A percentile compares a stretch with the other conserved stretches of the same genome.
Conservation (phyloP, 208 protist genomes). For the Trypanosoma lewisi region DNA sequence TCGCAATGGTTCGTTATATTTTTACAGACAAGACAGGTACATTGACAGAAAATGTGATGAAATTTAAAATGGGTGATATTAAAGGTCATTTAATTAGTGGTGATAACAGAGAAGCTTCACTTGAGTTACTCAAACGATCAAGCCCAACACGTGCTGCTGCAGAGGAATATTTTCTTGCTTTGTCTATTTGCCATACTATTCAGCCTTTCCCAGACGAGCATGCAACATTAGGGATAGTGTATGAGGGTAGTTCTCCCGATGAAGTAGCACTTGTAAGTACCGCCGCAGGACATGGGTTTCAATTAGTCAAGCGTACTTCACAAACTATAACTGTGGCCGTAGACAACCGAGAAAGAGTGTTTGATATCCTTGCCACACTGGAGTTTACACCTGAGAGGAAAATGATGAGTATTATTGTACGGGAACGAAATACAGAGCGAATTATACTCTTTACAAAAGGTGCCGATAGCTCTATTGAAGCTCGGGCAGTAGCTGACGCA, state of each 20-base stretch:
- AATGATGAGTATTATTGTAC: conserved; percentile 92
- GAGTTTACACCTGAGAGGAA: conserved; percentile 90
- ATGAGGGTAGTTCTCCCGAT: conserved; percentile 92
- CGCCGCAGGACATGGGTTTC: conserved; percentile 65
- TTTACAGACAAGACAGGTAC: conserved; percentile 94
- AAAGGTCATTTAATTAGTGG: conserved; percentile 51
- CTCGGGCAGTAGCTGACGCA: conserved; percentile 41
- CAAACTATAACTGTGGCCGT: conserved; percentile 38
- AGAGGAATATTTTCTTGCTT: conserved; percentile 71
- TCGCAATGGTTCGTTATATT: conserved; percentile 86
- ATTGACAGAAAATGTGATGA: conserved; percentile 92
- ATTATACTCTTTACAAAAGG: conserved; percentile 91
- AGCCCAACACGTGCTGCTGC: conserved; percentile 27
- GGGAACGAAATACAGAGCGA: conserved; percentile 44
- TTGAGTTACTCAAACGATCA: conserved; percentile 36
- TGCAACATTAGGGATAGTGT: conserved; percentile 47
- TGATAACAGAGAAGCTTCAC: conserved; percentile 29
- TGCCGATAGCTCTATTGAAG: conserved; percentile 77
- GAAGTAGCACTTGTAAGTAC: conserved; percentile 91
- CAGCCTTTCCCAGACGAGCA: conserved; percentile 65
- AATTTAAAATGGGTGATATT: conserved; percentile 74
- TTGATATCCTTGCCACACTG: conserved; percentile 79
- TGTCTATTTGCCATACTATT: conserved; percentile 88
- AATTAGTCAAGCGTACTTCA: conserved; percentile 65
- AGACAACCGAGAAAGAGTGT: conserved; percentile 37